These are phyloP conservation scores for Phascolomyces articulosus DNA, from an alignment of 371 early-diverging fungal species.

Conservation along the genomic window DNA sequence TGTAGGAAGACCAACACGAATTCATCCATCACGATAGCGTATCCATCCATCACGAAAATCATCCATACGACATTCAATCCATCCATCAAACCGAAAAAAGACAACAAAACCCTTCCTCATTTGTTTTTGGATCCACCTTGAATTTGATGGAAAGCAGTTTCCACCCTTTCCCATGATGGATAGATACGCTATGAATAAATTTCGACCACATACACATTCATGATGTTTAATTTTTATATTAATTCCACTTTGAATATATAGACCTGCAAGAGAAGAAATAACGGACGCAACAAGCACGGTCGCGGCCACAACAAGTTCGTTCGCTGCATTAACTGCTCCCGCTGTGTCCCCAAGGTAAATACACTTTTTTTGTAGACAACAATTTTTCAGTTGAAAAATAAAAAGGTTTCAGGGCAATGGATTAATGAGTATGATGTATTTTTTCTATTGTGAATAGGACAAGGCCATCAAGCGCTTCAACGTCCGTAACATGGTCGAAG, in stretches of 20 bases:
- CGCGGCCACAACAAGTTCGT: slow-evolving; percentile 96
- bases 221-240: too few relatives aligned
- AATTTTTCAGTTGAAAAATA: neutral
- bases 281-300: slow-evolving; percentile 97
- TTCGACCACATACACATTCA: neutral
- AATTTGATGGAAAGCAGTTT: neutral
- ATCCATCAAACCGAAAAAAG: neutral
- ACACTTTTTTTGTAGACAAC: neutral
- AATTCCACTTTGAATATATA: slow-evolving; percentile 13
- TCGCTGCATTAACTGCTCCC: slow-evolving; percentile 98
- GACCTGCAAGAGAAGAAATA: slow-evolving; percentile 97
- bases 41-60: neutral
- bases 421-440: too few relatives aligned
- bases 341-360: slow-evolving; percentile 89
- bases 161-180: neutral
- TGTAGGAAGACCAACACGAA: neutral
- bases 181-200: neutral
- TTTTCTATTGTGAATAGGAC: slow-evolving; percentile 59
- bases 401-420: neutral
- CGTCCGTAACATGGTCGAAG: slow-evolving; percentile 97
- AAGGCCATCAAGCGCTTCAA: slow-evolving; percentile 99
- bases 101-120: neutral
- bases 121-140: too few relatives aligned
- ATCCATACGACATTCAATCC: neutral
- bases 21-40: neutral